A percentile compares a stretch with the other conserved stretches of the same genome.
Conservation (phyloP, 345 rosid species). For the Hibiscus tridactylites region DNA sequence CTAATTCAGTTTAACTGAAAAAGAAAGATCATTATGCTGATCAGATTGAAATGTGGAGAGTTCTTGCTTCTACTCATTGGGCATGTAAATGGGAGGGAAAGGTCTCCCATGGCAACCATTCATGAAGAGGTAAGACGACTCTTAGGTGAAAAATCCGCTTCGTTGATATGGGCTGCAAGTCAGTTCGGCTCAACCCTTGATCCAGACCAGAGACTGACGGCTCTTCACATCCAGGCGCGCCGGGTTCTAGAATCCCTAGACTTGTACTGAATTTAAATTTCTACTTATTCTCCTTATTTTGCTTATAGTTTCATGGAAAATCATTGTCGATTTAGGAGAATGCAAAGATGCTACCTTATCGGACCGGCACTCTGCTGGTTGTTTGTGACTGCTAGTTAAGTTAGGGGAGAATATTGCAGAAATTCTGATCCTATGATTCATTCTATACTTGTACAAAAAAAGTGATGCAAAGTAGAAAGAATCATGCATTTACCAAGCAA, state of each 20-base stretch:
- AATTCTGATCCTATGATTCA: neutral
- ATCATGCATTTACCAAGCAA: conserved; percentile 3
- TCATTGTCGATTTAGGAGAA: neutral
- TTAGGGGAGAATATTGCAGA: neutral
- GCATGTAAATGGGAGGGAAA: conserved; percentile 75
- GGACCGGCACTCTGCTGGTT: neutral
- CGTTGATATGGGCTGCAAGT: conserved; percentile 97
- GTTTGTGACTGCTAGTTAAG: neutral
- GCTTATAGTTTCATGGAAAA: neutral
- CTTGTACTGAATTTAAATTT: conserved; percentile 34
- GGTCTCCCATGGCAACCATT: conserved; percentile 69
- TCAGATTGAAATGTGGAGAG: conserved; percentile 91
- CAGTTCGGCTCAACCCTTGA: conserved; percentile 82
- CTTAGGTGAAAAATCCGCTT: conserved; percentile 89
- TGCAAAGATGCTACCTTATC: neutral
- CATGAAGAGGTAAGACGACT: conserved; percentile 81
- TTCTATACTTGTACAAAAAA: neutral
- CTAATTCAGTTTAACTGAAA: neutral
- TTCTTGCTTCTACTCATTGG: conserved; percentile 87
- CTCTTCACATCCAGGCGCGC: conserved; percentile 85
- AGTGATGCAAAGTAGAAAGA: neutral
- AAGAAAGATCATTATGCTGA: neutral
- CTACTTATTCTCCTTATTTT: neutral
- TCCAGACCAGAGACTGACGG: conserved; percentile 77
- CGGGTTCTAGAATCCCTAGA: conserved; percentile 88